Base-by-base conservation (phyloP, 495 filamentous ascomycete genomes). In the Aspergillus bridgeri region DNA sequence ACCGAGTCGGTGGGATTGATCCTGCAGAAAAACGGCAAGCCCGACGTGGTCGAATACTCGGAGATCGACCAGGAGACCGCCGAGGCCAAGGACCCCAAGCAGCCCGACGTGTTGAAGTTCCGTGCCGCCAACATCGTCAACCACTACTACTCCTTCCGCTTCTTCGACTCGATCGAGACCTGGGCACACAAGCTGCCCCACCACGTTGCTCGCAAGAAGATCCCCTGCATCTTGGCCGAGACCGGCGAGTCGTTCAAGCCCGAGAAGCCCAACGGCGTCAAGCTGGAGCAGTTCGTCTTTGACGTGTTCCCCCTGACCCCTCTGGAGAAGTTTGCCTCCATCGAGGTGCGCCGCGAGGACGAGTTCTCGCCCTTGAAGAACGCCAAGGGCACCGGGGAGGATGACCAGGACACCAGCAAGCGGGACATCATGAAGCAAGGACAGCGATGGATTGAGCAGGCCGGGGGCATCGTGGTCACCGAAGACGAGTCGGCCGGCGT, bases 291-390 rank as follows among this genome's bases (percentile, higher is more conserved):
- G 73, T 99, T 98, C 62, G 92, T 99, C 52, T 99, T 99, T 74
- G 94, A 99, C 72, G 91, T 94, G 64, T 99, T 99, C 81, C 93
- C 95, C 48, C 79, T 90, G 81, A 81, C 94, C 15, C 80, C 89
- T 25, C 79, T 99, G 58, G 80, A 86, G 46, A 91, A 93, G 75
- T 98, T 99, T 65, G 95, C 92, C 13, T 93, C 85, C 73, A 85
- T 98, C 78, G 94, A 99, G 75, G 94, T 99, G 25, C 89, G 86
- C 68, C 90, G 94, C 29, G 92, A 97, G 76, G 94, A 99, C 56
- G 94, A 99, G 75, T 99, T 99, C 78, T 97, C 93, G 48, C 93
- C 94, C 9, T 79, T 99, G 60, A 99, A 99, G 86, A 99, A 99
- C 62, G 95, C 90, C 21, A 82, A 79, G 61, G 92, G 92, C 21